These are phyloP conservation scores for Colletotrichum orbiculare DNA, from an alignment of 2,329 filamentous ascomycete species.

Conservation along the genomic window DNA sequence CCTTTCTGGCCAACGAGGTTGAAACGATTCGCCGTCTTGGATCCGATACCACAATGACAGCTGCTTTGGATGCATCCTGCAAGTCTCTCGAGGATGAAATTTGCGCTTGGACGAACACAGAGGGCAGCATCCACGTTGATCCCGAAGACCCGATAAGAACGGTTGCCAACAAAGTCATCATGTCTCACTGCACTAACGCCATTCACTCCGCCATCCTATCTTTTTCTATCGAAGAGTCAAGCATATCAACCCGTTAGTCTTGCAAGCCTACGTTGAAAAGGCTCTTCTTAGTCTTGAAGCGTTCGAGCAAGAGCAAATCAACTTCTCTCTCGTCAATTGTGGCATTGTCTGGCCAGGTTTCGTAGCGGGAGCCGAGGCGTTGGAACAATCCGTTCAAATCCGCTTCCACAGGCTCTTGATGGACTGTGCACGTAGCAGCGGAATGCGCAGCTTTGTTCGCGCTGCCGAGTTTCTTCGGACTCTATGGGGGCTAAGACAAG, in stretches of 20 bases:
- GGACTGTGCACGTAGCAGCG: conserved; percentile 17
- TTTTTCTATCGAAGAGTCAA: background rate
- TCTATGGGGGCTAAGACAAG: background rate
- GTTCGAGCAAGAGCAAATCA: conserved; percentile 25
- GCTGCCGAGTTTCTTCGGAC: conserved; percentile 3
- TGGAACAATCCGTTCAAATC: conserved; percentile 2
- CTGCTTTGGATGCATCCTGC: background rate
- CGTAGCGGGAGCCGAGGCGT: conserved; percentile 33
- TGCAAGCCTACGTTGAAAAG: background rate
- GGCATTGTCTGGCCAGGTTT: conserved; percentile 31
- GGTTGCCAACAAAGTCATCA: background rate
- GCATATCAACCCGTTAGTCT: background rate
- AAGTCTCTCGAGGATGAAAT: background rate
- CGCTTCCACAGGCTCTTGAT: conserved; percentile 14
- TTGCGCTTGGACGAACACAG: background rate
- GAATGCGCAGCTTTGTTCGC: conserved; percentile 26
- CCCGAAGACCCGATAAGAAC: background rate
- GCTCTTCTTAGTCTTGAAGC: background rate
- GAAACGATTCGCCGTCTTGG: conserved; percentile 8
- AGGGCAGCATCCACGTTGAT: background rate
- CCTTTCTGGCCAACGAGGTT: background rate
- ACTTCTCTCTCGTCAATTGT: conserved; percentile 19
- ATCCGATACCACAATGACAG: background rate
- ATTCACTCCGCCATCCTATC: background rate
- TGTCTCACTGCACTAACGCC: background rate